Evolutionary conservation across 306 rosid species (phyloP).

Genomic region (Pyrus communis): DNA sequence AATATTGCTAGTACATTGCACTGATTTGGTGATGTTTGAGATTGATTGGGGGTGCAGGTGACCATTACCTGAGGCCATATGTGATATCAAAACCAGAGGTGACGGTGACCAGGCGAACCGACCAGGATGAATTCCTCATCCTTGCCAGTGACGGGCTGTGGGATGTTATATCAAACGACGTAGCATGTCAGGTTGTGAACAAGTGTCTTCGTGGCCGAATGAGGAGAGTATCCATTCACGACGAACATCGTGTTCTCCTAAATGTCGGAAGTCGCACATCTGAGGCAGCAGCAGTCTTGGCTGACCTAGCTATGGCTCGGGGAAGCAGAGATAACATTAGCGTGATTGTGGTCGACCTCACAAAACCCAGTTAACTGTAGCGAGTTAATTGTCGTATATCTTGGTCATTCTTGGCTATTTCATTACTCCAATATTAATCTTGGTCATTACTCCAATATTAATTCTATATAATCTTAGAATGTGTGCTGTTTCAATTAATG

Average conservation of each 20-base stretch:
- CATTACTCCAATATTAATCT: neutral
- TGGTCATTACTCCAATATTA: neutral
- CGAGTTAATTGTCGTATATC: too few species aligned
- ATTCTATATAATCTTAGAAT: neutral
- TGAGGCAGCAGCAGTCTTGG: slow-evolving; percentile 61
- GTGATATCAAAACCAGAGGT: slow-evolving; percentile 86
- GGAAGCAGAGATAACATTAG: slow-evolving; percentile 87
- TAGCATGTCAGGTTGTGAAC: slow-evolving; percentile 62
- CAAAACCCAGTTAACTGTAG: slow-evolving; percentile 15
- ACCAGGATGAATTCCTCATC: slow-evolving; percentile 67
- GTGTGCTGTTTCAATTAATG: neutral
- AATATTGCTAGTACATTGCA: neutral
- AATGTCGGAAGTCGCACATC: slow-evolving; percentile 14
- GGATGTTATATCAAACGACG: slow-evolving; percentile 65
- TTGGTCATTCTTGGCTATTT: neutral
- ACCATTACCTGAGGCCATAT: slow-evolving; percentile 65
- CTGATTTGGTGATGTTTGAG: neutral
- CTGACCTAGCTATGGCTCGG: slow-evolving; percentile 64
- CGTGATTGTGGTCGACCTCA: slow-evolving; percentile 67
- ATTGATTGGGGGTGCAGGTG: slow-evolving; percentile 39
- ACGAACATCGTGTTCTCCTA: neutral
- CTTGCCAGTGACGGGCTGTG: slow-evolving; percentile 89
- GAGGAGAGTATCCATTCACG: slow-evolving; percentile 2
- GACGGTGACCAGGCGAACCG: slow-evolving; percentile 53
- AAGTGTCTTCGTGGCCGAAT: slow-evolving; percentile 41